Evolutionary conservation across 495 filamentous ascomycete genomes (phyloP).

Genomic region (Podospora pseudocomata): DNA sequence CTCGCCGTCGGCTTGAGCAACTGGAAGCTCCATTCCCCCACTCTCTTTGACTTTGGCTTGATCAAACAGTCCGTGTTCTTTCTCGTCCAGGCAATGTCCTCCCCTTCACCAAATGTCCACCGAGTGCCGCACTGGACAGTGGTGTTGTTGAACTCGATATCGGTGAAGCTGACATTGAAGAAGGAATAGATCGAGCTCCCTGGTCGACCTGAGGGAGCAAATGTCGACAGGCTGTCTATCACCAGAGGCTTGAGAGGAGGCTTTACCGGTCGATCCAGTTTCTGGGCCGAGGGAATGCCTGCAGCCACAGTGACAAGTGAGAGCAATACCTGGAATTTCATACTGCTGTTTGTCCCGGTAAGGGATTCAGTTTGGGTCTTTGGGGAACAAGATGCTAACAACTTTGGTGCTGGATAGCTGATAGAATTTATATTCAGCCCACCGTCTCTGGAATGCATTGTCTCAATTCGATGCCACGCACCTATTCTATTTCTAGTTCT

Average conservation of each 20-base stretch:
- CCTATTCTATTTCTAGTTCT: not conserved
- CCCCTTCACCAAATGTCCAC: not conserved
- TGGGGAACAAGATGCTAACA: not conserved
- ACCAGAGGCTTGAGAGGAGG: not conserved
- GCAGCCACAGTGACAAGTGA: not conserved
- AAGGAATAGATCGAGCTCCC: not conserved
- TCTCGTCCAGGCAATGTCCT: not conserved
- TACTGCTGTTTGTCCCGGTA: not conserved
- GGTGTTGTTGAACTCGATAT: not conserved
- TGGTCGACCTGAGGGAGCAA: not conserved
- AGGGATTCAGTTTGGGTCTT: too few relatives aligned
- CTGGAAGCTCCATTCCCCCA: not conserved
- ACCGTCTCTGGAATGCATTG: not conserved
- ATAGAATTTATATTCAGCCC: not conserved
- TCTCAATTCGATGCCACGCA: not conserved
- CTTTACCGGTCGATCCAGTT: not conserved
- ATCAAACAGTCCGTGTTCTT: not conserved
- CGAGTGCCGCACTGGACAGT: not conserved
- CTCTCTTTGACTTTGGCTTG: not conserved
- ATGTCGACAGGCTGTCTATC: not conserved
- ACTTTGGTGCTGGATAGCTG: too few relatives aligned
- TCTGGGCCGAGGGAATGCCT: not conserved
- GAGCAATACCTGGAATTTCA: not conserved
- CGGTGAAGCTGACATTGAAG: slow-evolving; percentile 5
- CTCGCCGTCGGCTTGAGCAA: slow-evolving; percentile 1